phyloP scores from a whole-genome alignment of 2,329 filamentous ascomycete species.

The Cyphellophora attinorum region DNA sequence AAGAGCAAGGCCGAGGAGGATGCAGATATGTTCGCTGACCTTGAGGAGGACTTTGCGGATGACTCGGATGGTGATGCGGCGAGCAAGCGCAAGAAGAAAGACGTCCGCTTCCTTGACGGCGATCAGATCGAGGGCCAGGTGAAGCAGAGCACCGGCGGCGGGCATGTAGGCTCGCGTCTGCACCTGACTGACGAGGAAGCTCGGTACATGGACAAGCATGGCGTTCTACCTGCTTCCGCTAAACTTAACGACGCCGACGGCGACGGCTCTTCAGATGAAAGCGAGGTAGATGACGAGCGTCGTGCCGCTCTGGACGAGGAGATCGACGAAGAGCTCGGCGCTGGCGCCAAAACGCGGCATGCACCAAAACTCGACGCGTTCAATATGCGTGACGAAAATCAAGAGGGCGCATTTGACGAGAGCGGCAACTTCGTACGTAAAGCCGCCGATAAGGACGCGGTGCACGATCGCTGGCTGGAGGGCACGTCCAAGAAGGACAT shows the following conservation, averaged over 20 bases:
- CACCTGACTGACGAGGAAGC: not conserved
- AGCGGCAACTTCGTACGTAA: conserved; percentile 86
- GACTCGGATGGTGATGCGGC: conserved; percentile 40
- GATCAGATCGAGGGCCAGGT: conserved; percentile 74
- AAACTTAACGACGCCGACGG: conserved; percentile 46
- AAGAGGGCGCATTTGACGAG: conserved; percentile 88
- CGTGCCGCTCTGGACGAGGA: conserved; percentile 64
- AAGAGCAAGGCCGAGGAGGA: conserved; percentile 26
- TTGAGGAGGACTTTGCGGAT: conserved; percentile 51
- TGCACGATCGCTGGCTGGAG: conserved; percentile 87
- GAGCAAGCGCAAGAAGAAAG: conserved; percentile 51
- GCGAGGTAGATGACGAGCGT: conserved; percentile 55
- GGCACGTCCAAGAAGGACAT: conserved; percentile 92
- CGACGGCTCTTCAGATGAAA: conserved; percentile 49
- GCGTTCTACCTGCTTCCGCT: conserved; percentile 44
- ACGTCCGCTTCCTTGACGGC: conserved; percentile 49
- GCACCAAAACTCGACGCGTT: conserved; percentile 93
- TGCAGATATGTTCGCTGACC: conserved; percentile 74
- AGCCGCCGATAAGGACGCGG: conserved; percentile 76
- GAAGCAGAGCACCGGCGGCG: conserved; percentile 60
- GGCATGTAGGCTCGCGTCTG: conserved; percentile 37
- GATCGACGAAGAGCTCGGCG: conserved; percentile 80
- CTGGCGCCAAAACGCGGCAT: conserved; percentile 82
- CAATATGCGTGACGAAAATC: conserved; percentile 82
- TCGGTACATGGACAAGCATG: conserved; percentile 4